Base-by-base conservation (phyloP, 768 basidiomycete genomes). In the Lentinula detonsa region DNA sequence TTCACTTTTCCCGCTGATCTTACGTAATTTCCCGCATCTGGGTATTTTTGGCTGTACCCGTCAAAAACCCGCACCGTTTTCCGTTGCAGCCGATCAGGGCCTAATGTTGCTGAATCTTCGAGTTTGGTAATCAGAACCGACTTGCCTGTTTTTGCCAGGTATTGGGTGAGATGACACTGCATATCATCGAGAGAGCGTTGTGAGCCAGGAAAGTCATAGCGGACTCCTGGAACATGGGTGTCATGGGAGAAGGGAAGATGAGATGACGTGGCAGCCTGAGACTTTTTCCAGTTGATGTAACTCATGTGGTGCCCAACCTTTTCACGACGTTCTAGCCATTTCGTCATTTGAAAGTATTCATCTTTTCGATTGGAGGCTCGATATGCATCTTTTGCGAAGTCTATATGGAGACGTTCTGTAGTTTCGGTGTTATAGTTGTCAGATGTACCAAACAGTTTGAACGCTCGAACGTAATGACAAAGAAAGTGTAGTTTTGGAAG, bases 381-480 rank as follows among this genome's bases (percentile, higher is more conserved):
- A 42, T 63, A 66, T 1, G 65, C 65, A 53, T 66, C 65, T 45
- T 66, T 11, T 23, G 69, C 62, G 23, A 67, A 58, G 37, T 68
- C 61, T 10, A 66, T 23, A 23, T 23, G 23, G 23, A 23, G 23
- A 23, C 23, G 23, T 23, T 23, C 23, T 23, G 23, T 23, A 66
- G 63, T 61, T 51, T 73, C 68, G 3, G 64, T 72, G n/a, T 64
- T 67, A 57, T 65, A 73, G 60, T 71, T 69, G 40, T 69, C 65
- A 0, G 66, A 45, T 1, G 70, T 65, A 0, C 72, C 72, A 51
- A 63, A 69, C 5, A 62, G 53, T 9, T 48, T 18, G 46, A 73
- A 70, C 11, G 51, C 57, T 10, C 62, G 34, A 11, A 53, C 7
- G 45, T 68, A 71, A 52, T 73, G 71, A 13, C 54, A 45, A 3